Base-by-base conservation (phyloP, 371 early-diverging fungal genomes). In the Dipsacomyces acuminosporus region DNA sequence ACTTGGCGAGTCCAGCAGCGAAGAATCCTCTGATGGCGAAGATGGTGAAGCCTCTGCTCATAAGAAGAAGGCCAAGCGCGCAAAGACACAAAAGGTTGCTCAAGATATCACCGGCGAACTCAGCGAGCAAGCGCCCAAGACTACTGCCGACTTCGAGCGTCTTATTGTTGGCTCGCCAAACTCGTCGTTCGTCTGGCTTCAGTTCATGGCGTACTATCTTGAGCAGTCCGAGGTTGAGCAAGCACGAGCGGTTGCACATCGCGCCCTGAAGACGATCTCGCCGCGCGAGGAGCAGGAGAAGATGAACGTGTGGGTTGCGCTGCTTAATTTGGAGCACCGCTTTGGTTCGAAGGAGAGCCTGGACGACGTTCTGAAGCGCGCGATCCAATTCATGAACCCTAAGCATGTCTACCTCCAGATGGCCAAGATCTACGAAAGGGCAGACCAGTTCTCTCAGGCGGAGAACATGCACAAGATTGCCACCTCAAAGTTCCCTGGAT, bases 181-280 rank as follows among this genome's bases (percentile, higher is more conserved):
- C 78, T 87, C 89, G 26, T 96, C 96, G 14, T 91, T 83, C 78
- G 58, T 96, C 49, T 98, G 98, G 98, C 90, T 98, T 64, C 91
- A 94, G 74, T 98, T 91, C 69, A 98, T 98, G 97, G 94, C 96
- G 4, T 91, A 89, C 78, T 91, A 91, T 55, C 77, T 95, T 5
- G 84, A 94, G 53, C 73, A 93, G 54, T 87, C 89, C 1, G 93
- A 94, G 66, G 82, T 96, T 36, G 86, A 78, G 20, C 91, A 90
- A 60, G 97, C 97, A 7, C 88, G 97, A 30, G 83, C 82, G 45
- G 84, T 96, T 48, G 96, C 89, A 43, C 90, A 95, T 61, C 85
- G 94, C 41, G 98, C 96, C 3, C 74, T 98, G 52, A 89, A 87
- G 75, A 84, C 87, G n/a, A 97, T 98, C 57, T 81, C 79, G 54